Base-by-base conservation (phyloP, 768 basidiomycete species). In the Tephrocybe sp. region DNA sequence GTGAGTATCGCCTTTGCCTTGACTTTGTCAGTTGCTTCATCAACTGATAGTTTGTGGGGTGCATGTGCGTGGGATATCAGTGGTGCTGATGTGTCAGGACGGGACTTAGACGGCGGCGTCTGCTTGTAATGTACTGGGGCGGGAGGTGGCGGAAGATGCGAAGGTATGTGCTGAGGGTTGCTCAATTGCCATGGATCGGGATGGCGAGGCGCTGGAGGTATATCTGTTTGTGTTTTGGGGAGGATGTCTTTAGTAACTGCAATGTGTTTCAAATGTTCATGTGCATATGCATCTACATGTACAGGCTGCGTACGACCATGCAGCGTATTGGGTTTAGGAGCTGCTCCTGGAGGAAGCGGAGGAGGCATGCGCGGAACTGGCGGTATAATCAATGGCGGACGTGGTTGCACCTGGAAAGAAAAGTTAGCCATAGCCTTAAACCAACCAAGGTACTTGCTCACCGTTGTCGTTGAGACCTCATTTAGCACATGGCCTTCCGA, bases 311-410 rank as follows among this genome's bases (percentile, higher is more conserved):
- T 30, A 7, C n/a, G 23, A 14, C 8, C 12, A 46, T 50, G 43
- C 17, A 53, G 11, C 32, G 22, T 45, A 11, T 26, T 30, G 39
- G 41, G 35, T 35, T 26, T 42, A 30, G 46, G 26, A 20, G 26
- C 16, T 46, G 20, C 14, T 3, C 39, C 26, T 31, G 56, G 61
- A 5, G 61, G 59, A 19, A 49, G 32, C 5, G 59, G 61, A 3
- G 60, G 39, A 23, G 53, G 57, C 33, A 36, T 13, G 12, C 7
- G 55, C 34, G 61, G 61, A 42, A 53, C 23, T 17, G 61, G 61
- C 13, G 61, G 61, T 30, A 62, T 46, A 9, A 26, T 34, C 4
- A 39, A 20, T 6, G 26, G 51, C n/a, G 17, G 55, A 33, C 35
- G 39, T 5, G 40, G 31, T 44, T 31, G 52, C 16, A 22, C 22